Base-by-base conservation (phyloP, 208 protist genomes). In the Trypanosoma scelopori region DNA sequence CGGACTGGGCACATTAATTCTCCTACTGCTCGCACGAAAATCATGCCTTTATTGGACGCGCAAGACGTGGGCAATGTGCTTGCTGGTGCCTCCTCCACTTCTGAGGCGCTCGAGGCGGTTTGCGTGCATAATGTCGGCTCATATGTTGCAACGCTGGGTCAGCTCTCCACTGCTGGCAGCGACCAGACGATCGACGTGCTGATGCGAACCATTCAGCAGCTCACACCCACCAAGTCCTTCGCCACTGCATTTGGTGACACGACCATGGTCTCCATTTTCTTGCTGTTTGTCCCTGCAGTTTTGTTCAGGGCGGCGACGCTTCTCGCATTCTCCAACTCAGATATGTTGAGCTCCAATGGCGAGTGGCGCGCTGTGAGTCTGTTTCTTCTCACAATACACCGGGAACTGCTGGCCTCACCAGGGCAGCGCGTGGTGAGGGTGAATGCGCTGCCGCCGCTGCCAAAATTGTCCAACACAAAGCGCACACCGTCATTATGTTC, bases 341-440 rank as follows among this genome's bases (percentile, higher is more conserved):
- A 52, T 22, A 39, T 53, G 25, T 25, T 55, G 6, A 15, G 22
- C 12, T 11, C 55, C 4, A 25, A 25, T 16, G 6, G 13, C 5
- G 65, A 62, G 32, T 63, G 65, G 55, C 23, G 47, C 28, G 39
- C 30, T 18, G 13, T 63, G 18, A 47, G 32, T n/a, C 12, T 32
- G 5, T 55, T 70, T 39, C 35, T 70, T 22, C 16, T 51, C 28
- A 30, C 37, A 3, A 48, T 32, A 28, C 47, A 69, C 22, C 5
- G 20, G 18, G 53, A 51, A 2, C 53, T 69, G 53, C 51, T 69
- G 18, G 63, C 41, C 43, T 69, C 63, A n/a, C 63, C 63, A 23
- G 55, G 32, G 32, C 53, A 53, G 20, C 53, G 25, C 18, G 65
- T 47, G 45, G 55, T 56, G 35, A 37, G 47, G 1, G 35, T 63